Conservation (phyloP, 2,329 filamentous ascomycete genomes). For the Cordyceps fumosorosea region DNA sequence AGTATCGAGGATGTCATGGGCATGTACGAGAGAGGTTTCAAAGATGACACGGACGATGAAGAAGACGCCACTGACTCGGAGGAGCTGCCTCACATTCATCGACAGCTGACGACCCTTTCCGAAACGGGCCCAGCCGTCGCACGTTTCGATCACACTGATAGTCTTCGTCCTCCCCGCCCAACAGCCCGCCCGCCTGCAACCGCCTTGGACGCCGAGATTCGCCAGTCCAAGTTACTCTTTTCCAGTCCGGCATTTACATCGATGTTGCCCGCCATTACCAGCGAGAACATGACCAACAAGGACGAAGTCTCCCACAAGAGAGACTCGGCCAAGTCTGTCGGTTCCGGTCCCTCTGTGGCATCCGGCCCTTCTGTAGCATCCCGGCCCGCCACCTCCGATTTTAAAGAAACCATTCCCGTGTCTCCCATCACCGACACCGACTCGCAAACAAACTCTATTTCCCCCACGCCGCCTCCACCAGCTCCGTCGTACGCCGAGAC, state of each 20-base stretch:
- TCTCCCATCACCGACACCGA: conserved; percentile 15
- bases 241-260: conserved; percentile 32
- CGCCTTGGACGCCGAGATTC: conserved; percentile 32
- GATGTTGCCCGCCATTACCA: conserved; percentile 32
- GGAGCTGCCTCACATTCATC: conserved; percentile 7
- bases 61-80: conserved; percentile 24
- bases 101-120: conserved; percentile 12
- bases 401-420: conserved; percentile 12
- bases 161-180: conserved; percentile 17
- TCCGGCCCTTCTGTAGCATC: conserved; percentile 26
- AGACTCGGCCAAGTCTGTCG: conserved; percentile 41
- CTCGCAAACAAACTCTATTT: conserved; percentile 1
- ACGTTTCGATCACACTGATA: conserved; percentile 1
- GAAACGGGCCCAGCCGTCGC: conserved; percentile 8
- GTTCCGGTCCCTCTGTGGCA: conserved; percentile 35
- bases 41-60: conserved; percentile 35
- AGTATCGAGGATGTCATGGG: conserved; percentile 64
- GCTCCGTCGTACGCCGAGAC: conserved; percentile 23
- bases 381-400: conserved; percentile 19
- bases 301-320: conserved; percentile 13
- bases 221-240: conserved; percentile 35
- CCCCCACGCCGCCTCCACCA: conserved; percentile 13
- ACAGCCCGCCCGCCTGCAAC: conserved; percentile 19
- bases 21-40: conserved; percentile 60
- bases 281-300: conserved; percentile 17